phyloP scores from a whole-genome alignment of 768 basidiomycete species.

The Cystobasidium ongulense region DNA sequence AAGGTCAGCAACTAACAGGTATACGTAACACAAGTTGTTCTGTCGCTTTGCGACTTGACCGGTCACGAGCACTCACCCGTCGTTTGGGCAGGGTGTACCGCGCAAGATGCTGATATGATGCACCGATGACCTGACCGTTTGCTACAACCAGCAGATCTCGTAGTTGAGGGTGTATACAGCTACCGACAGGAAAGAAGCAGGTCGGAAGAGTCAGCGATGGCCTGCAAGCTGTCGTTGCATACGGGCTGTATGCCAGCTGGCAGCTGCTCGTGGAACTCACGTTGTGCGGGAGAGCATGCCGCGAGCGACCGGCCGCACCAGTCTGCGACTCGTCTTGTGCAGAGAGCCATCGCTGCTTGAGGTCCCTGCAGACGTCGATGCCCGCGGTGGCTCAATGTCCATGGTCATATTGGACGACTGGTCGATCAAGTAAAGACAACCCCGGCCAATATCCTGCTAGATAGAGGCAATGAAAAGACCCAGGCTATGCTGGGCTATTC shows the following conservation, averaged over 20 bases:
- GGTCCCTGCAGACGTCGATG: background rate
- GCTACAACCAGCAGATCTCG: constrained; percentile 15
- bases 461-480: background rate
- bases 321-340: background rate
- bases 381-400: background rate
- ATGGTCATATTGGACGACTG: constrained; percentile 9
- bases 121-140: constrained; percentile 4
- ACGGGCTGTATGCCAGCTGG: background rate
- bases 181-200: background rate
- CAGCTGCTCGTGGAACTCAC: background rate
- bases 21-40: too few species aligned
- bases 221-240: background rate
- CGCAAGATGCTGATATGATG: constrained; percentile 8
- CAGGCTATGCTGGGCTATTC: too few species aligned
- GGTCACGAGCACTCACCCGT: background rate
- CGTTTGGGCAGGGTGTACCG: background rate
- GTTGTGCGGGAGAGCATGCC: constrained; percentile 5
- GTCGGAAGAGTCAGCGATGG: background rate
- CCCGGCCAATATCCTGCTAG: too few species aligned
- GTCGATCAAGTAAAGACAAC: too few species aligned
- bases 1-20: too few species aligned
- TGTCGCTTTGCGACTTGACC: too few species aligned
- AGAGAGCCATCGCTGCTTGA: background rate
- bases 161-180: constrained; percentile 10
- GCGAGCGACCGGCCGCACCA: background rate